These are phyloP conservation scores for Eucalyptus erythrocorys DNA, from an alignment of 345 rosid genomes.

Conservation along the genomic window DNA sequence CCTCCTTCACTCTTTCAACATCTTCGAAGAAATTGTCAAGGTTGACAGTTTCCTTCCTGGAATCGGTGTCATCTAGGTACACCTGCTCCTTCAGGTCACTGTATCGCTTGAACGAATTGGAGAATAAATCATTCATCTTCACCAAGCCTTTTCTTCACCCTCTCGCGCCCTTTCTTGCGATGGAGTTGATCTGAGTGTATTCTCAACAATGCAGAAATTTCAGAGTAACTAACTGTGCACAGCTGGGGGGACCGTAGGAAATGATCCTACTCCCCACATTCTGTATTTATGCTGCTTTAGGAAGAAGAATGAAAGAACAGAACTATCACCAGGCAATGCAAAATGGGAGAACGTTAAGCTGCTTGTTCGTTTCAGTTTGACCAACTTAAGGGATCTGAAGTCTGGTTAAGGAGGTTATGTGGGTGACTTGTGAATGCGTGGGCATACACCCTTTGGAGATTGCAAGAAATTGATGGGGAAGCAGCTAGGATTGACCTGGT, in stretches of 20 bases:
- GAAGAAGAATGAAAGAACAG: background rate
- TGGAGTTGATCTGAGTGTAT: background rate
- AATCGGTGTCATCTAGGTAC: conserved; percentile 46
- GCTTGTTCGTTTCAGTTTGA: background rate
- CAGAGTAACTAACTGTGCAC: background rate
- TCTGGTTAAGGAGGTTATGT: background rate
- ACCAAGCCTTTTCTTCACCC: background rate
- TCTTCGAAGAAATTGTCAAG: conserved; percentile 80
- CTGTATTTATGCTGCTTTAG: background rate
- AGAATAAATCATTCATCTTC: conserved; percentile 77
- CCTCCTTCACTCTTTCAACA: conserved; percentile 61
- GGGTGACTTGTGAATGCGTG: background rate
- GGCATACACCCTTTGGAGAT: background rate
- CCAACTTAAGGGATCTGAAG: background rate
- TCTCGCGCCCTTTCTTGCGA: background rate
- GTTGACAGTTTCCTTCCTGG: conserved; percentile 42
- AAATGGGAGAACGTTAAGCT: background rate
- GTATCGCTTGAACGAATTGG: conserved; percentile 70
- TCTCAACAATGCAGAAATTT: background rate
- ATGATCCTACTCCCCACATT: background rate
- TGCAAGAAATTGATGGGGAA: background rate
- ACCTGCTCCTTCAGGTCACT: conserved; percentile 56
- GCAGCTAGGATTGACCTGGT: background rate
- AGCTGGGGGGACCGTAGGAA: background rate
- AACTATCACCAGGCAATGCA: background rate